Base-by-base conservation (phyloP, 441 rosid genomes). In the Mallotus repandus region DNA sequence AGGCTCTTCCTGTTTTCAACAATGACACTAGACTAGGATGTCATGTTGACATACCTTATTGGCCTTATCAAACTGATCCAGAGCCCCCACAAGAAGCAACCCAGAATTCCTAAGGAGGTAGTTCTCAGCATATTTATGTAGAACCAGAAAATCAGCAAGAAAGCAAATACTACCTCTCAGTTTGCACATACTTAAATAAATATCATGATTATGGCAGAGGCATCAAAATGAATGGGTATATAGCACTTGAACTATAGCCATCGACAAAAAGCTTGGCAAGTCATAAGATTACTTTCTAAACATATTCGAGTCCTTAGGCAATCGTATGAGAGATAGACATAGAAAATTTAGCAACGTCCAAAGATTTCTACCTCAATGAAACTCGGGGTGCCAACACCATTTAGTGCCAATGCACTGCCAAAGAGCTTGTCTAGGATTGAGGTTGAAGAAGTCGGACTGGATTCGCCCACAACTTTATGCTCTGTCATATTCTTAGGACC, bases 401-500 rank as follows among this genome's bases (percentile, higher is more conserved):
- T 86, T 73, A 86, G 76, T 62, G 89, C 83, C 73, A 85, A 76
- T 60, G 88, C 89, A 65, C 83, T 86, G 78, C 89, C 80, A 76
- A 96, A 94, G 69, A 91, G 82, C 85, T 88, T 91, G 79, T 91
- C 96, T 63, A 94, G 89, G 80, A 92, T 86, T 72, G 98, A 87
- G 72, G 87, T 77, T 72, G 89, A 81, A 64, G 80, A 71, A 54
- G 74, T 78, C 38, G 81, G 80, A 45, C 72, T 80, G n/a, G 88
- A 74, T 69, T 69, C 83, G 53, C 79, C 88, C 58, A 66, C 72
- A 76, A 73, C 72, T 83, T 85, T 78, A 78, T 77, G 79, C 63
- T 64, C 78, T 43, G 66, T 76, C 70, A 77, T 73, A 72, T 77
- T 78, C 71, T 70, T 73, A 49, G 77, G 78, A 81, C 83, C 86